Evolutionary conservation across 257 asterid genomes (phyloP).

Genomic region (Cinchona pubescens): DNA sequence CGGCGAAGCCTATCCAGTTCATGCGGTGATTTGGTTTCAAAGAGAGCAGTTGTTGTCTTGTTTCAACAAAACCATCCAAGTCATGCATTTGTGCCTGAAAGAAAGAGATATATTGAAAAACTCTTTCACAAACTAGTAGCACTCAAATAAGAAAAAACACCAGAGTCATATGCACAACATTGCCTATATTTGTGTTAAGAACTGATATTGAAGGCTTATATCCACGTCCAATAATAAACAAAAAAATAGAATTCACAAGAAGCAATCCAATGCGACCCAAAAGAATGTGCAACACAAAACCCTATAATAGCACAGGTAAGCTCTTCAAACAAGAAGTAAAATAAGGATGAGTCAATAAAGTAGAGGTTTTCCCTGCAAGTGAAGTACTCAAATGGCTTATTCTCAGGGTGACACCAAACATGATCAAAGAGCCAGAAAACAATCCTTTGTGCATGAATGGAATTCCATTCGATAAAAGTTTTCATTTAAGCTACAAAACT

Average conservation of each 20-base stretch:
- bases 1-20: slow-evolving; percentile 99
- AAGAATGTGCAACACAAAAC: not conserved
- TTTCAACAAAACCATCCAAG: slow-evolving; percentile 95
- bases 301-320: not conserved
- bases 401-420: not conserved
- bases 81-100: slow-evolving; percentile 97
- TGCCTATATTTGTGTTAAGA: not conserved
- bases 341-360: not conserved
- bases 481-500: not conserved
- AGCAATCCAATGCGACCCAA: not conserved
- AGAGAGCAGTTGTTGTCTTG: slow-evolving; percentile 91
- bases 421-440: not conserved
- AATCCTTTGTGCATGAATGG: not conserved
- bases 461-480: not conserved
- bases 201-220: not conserved
- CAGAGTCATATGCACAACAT: not conserved
- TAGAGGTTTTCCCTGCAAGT: not conserved
- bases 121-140: not conserved
- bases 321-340: not conserved
- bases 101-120: not conserved
- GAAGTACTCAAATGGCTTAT: not conserved
- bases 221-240: not conserved
- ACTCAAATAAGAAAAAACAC: not conserved
- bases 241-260: not conserved
- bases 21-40: slow-evolving; percentile 96